These are phyloP conservation scores for Medicago ruthenica DNA, from an alignment of 306 rosid genomes.

Conservation along the genomic window DNA sequence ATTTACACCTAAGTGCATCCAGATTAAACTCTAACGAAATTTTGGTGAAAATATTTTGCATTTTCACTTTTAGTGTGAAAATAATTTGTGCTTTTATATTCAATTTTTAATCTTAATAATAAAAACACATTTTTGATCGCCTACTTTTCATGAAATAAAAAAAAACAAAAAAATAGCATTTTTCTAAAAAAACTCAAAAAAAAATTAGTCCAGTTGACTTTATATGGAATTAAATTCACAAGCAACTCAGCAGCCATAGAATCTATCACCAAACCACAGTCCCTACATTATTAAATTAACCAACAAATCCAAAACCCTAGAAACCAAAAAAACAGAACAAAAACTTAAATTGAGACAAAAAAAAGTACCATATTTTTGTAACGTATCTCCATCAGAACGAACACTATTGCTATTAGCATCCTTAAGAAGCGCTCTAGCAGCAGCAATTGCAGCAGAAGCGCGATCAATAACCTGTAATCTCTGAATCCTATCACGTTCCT, in stretches of 20 bases:
- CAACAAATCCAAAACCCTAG: constrained; percentile 37
- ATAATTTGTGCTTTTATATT: background rate
- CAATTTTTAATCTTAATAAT: background rate
- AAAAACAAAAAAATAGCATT: background rate
- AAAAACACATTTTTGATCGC: background rate
- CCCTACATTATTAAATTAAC: background rate
- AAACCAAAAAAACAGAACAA: background rate
- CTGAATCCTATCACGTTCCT: constrained; percentile 83
- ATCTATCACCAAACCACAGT: background rate
- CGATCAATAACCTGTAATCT: constrained; percentile 89
- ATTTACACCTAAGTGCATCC: too few species aligned
- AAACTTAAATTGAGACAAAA: background rate
- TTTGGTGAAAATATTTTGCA: background rate
- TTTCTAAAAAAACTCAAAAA: background rate
- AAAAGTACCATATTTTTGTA: background rate
- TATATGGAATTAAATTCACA: too few species aligned
- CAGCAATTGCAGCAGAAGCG: constrained; percentile 89
- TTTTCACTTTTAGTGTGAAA: background rate
- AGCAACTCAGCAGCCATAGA: background rate
- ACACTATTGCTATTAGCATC: constrained; percentile 4
- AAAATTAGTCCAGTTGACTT: background rate
- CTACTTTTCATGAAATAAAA: background rate
- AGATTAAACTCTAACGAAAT: background rate
- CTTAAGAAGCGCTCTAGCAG: constrained; percentile 61
- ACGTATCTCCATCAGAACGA: background rate